Evolutionary conservation across 2,329 filamentous ascomycete species (phyloP).

Genomic region (Lachnellula hyalina): DNA sequence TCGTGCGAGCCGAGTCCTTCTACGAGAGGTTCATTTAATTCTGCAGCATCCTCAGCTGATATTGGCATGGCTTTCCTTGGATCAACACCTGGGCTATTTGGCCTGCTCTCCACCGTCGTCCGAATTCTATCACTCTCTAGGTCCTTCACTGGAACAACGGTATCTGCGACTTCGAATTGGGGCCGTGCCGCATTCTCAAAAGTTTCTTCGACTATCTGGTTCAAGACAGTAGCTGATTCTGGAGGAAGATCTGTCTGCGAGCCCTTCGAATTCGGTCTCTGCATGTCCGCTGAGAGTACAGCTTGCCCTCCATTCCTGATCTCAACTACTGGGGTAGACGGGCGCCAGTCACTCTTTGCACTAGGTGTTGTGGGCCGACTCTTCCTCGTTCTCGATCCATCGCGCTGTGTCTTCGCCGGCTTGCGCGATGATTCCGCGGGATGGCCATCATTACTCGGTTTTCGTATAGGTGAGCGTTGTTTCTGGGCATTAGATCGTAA

Average conservation of each 20-base stretch:
- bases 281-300: constrained; percentile 16
- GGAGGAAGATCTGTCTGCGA: constrained; percentile 27
- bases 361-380: constrained; percentile 22
- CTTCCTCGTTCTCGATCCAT: constrained; percentile 24
- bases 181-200: constrained; percentile 18
- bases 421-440: constrained; percentile 17
- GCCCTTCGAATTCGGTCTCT: constrained; percentile 27
- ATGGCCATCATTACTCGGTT: constrained; percentile 19
- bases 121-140: constrained; percentile 25
- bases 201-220: constrained; percentile 22
- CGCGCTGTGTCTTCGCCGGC: constrained; percentile 19
- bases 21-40: constrained; percentile 25
- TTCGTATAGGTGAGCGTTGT: constrained; percentile 31
- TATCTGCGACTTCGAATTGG: constrained; percentile 9
- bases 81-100: constrained; percentile 30
- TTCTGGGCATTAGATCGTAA: constrained; percentile 40
- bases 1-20: constrained; percentile 21
- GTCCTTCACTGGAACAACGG: constrained; percentile 10
- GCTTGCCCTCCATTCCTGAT: constrained; percentile 7
- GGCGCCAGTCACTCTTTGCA: constrained; percentile 17
- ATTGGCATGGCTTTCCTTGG: constrained; percentile 29
- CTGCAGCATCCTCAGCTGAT: constrained; percentile 31
- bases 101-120: constrained; percentile 23
- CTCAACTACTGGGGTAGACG: constrained; percentile 8
- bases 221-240: constrained; percentile 18